Conservation (phyloP, 2,329 filamentous ascomycete species). For the Lasiodiplodia theobromae region DNA sequence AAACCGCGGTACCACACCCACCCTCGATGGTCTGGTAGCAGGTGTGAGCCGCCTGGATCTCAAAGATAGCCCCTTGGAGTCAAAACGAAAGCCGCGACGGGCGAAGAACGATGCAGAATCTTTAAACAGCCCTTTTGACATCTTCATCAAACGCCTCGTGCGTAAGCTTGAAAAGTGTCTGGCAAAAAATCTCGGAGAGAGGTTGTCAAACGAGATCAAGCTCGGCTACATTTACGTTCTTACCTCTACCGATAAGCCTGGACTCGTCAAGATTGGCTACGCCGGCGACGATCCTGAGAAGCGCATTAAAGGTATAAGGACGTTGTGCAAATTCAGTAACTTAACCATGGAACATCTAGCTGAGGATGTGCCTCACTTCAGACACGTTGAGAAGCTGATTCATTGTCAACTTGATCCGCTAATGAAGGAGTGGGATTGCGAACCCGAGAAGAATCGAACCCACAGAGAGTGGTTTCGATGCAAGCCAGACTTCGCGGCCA, state of each 20-base stretch:
- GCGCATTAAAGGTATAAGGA: neutral
- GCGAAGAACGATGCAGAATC: no score
- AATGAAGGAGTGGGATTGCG: neutral
- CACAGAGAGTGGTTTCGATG: neutral
- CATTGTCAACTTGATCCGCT: neutral
- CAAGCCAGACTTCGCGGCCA: neutral
- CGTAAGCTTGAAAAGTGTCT: neutral
- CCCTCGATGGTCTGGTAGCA: no score
- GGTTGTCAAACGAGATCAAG: neutral
- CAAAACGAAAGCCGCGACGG: no score
- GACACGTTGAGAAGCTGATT: neutral
- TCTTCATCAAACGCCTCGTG: neutral
- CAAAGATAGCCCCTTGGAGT: no score
- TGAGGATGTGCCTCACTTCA: neutral
- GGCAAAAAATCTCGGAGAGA: neutral
- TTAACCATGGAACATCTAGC: neutral
- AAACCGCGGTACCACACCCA: no score
- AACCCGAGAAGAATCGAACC: neutral
- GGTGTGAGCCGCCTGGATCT: no score
- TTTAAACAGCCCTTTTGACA: neutral
- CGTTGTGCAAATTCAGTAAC: neutral
- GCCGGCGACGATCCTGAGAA: neutral
- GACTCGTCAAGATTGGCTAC: neutral
- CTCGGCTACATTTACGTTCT: neutral
- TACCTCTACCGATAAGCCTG: neutral